These are phyloP conservation scores for Dictyostelium capitatum DNA, from an alignment of 78 protist genomes.

Conservation along the genomic window DNA sequence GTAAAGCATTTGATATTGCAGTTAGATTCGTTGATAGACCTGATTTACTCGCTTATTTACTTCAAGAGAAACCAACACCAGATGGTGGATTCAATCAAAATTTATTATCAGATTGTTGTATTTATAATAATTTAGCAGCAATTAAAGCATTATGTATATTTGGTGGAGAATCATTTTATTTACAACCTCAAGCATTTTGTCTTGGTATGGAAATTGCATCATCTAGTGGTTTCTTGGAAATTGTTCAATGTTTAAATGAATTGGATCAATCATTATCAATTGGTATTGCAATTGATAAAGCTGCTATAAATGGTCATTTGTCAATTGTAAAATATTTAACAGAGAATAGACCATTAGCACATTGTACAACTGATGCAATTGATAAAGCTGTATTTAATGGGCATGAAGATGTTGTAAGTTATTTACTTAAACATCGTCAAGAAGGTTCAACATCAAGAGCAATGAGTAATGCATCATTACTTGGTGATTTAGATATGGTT, in stretches of 20 bases:
- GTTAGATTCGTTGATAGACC: slow-evolving; percentile 21
- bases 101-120: neutral
- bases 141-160: slow-evolving; percentile 2
- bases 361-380: neutral
- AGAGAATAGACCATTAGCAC: neutral
- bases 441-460: slow-evolving; percentile 4
- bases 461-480: neutral
- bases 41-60: neutral
- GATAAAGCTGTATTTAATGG: slow-evolving; percentile 8
- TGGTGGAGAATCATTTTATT: slow-evolving; percentile 6
- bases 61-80: slow-evolving; percentile 21
- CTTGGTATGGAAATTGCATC: slow-evolving; percentile 18
- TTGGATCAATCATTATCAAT: neutral
- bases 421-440: neutral
- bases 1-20: neutral
- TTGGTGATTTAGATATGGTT: slow-evolving; percentile 26
- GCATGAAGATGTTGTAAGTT: slow-evolving; percentile 1
- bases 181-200: slow-evolving; percentile 10
- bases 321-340: slow-evolving; percentile 10
- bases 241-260: slow-evolving; percentile 10
- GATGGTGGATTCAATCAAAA: slow-evolving; percentile 10
- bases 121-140: slow-evolving; percentile 5
- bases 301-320: neutral
- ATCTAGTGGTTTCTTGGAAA: neutral
- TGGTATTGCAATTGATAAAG: neutral